phyloP scores from a whole-genome alignment of 148 eudicot species.

The Rhododendron vialii region DNA sequence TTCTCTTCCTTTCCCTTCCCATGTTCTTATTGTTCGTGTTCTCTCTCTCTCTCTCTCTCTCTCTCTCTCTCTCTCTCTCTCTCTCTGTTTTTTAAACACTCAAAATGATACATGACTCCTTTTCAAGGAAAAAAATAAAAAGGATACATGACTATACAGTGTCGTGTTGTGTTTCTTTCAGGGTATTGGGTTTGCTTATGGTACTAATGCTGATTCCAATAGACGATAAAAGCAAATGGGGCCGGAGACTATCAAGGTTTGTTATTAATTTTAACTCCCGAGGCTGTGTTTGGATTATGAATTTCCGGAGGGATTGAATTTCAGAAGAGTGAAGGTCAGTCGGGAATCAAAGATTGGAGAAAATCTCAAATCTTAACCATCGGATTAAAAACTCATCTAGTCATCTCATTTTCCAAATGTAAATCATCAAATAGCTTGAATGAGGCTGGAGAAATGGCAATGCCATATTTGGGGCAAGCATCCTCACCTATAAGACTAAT shows the following conservation, averaged over 20 bases:
- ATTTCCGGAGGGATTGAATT: not conserved
- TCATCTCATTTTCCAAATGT: not conserved
- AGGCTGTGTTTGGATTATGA: not conserved
- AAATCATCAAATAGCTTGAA: not conserved
- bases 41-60: constrained; percentile 2
- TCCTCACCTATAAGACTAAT: no score
- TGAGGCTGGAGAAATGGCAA: not conserved
- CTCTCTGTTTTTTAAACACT: not conserved
- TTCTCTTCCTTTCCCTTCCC: constrained; percentile 58
- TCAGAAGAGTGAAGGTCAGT: not conserved
- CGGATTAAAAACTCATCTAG: not conserved
- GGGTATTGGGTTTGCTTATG: constrained; percentile 61
- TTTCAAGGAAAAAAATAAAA: no score
- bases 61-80: not conserved
- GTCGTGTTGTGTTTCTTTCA: constrained; percentile 12
- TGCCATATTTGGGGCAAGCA: not conserved
- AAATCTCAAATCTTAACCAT: not conserved
- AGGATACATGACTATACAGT: not conserved
- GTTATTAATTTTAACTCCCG: not conserved
- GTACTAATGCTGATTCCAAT: constrained; percentile 58
- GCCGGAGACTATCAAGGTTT: constrained; percentile 67
- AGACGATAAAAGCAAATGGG: constrained; percentile 62
- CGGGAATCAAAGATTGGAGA: no score
- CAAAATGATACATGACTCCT: no score
- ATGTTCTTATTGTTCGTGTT: constrained; percentile 50